These are phyloP conservation scores for Saccharomycopsis sp. DNA, from an alignment of 805 yeast genomes.

Conservation along the genomic window DNA sequence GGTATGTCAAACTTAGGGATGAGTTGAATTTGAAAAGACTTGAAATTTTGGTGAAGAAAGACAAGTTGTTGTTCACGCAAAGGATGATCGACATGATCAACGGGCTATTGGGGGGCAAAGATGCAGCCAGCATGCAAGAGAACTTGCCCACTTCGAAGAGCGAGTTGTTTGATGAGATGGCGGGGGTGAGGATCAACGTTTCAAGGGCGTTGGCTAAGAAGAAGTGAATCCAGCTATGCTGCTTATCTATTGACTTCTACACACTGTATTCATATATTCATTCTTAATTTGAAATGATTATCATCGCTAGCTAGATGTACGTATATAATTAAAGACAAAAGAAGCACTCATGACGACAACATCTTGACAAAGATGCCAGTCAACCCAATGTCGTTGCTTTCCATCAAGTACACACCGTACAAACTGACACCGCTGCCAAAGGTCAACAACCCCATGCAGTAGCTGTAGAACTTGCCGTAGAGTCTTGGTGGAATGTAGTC, in stretches of 20 bases:
- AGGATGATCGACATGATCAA: not conserved
- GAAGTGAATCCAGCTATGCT: too few species aligned
- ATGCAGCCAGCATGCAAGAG: conserved; percentile 5
- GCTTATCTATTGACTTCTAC: too few species aligned
- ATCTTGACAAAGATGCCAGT: conserved; percentile 42
- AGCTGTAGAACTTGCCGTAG: conserved; percentile 66
- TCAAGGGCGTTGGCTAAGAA: too few species aligned
- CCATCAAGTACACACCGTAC: conserved; percentile 76
- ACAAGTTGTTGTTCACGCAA: conserved; percentile 2
- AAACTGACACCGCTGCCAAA: conserved; percentile 63
- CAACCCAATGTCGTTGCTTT: conserved; percentile 66
- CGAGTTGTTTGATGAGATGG: conserved; percentile 13
- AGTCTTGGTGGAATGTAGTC: conserved; percentile 88
- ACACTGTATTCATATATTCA: too few species aligned
- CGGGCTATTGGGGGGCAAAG: not conserved
- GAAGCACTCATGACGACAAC: conserved; percentile 6
- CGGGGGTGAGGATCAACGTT: conserved; percentile 14
- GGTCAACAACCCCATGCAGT: conserved; percentile 58
- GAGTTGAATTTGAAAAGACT: not conserved
- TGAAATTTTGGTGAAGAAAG: not conserved
- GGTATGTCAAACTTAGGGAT: not conserved
- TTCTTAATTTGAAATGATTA: too few species aligned
- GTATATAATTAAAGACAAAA: too few species aligned
- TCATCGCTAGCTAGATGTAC: too few species aligned
- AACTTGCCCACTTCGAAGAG: conserved; percentile 13